Percentiles rank a stretch among this genome's conserved stretches.
These are phyloP conservation scores for Cyberlindnera bimundalis DNA, from an alignment of 805 yeast species.

Conservation along the genomic window DNA sequence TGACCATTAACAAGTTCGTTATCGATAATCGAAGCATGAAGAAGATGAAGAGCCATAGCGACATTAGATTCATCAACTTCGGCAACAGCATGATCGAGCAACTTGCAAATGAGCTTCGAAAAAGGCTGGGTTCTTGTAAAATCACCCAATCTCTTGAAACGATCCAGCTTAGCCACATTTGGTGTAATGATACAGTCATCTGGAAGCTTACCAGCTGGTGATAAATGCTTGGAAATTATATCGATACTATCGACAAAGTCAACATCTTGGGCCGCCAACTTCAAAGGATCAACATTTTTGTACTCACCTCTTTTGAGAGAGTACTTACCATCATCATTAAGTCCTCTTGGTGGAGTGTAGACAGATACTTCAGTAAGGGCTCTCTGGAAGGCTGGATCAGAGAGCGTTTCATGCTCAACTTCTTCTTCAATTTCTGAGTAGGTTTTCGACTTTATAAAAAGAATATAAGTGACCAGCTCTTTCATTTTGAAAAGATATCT, in stretches of 20 bases:
- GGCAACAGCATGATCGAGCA: conserved; percentile 51
- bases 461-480: conserved; percentile 43
- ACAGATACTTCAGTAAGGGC: conserved; percentile 57
- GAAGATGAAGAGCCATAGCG: conserved; percentile 59
- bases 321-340: conserved; percentile 66
- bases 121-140: conserved; percentile 51
- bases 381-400: conserved; percentile 52
- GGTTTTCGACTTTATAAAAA: conserved; percentile 50
- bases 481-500: conserved; percentile 31
- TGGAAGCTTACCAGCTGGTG: conserved; percentile 23
- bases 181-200: conserved; percentile 50
- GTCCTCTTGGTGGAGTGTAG: conserved; percentile 62
- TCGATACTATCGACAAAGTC: conserved; percentile 52
- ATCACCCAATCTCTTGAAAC: conserved; percentile 42
- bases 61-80: conserved; percentile 51
- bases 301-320: conserved; percentile 46
- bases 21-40: conserved; percentile 62
- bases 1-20: conserved; percentile 42
- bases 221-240: conserved; percentile 41
- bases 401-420: conserved; percentile 35
- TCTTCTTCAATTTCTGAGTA: conserved; percentile 47
- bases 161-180: conserved; percentile 26
- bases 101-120: conserved; percentile 54
- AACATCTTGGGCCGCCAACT: conserved; percentile 40
- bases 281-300: conserved; percentile 55